Conservation (phyloP, 139 green algal species). For the Edaphochlamys debaryana region DNA sequence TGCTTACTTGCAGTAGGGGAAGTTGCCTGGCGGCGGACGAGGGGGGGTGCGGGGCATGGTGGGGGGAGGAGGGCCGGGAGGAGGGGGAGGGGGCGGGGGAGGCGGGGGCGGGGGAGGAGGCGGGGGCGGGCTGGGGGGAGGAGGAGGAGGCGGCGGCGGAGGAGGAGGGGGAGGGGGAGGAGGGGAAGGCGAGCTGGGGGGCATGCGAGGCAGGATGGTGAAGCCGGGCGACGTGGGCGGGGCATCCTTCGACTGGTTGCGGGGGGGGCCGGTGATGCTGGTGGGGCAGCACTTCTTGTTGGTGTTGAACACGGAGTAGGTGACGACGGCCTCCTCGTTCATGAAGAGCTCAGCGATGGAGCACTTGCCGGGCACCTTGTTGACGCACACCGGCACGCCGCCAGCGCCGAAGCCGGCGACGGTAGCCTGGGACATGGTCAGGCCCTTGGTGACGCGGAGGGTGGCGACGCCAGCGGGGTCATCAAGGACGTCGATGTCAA, state of each 20-base stretch:
- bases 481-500: not conserved
- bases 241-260: not conserved
- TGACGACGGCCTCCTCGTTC: not conserved
- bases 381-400: slow-evolving; percentile 7
- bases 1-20: slow-evolving; percentile 31
- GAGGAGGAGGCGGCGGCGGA: not conserved
- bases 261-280: not conserved
- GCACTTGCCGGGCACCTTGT: not conserved
- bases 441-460: slow-evolving; percentile 10
- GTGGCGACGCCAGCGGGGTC: not conserved
- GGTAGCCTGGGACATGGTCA: not conserved
- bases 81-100: not conserved
- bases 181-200: not conserved
- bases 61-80: not conserved
- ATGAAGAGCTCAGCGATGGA: not conserved
- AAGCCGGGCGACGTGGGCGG: not conserved
- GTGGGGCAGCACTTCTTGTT: slow-evolving; percentile 24
- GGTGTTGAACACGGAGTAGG: slow-evolving; percentile 32
- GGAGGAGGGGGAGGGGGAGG: not conserved
- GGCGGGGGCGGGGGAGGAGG: not conserved
- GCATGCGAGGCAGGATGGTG: not conserved
- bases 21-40: slow-evolving; percentile 5
- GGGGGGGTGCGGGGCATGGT: no score
- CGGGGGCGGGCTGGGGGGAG: not conserved
- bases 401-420: no score